Evolutionary conservation across 495 filamentous ascomycete genomes (phyloP).

Genomic region (Penicillium paradoxum): DNA sequence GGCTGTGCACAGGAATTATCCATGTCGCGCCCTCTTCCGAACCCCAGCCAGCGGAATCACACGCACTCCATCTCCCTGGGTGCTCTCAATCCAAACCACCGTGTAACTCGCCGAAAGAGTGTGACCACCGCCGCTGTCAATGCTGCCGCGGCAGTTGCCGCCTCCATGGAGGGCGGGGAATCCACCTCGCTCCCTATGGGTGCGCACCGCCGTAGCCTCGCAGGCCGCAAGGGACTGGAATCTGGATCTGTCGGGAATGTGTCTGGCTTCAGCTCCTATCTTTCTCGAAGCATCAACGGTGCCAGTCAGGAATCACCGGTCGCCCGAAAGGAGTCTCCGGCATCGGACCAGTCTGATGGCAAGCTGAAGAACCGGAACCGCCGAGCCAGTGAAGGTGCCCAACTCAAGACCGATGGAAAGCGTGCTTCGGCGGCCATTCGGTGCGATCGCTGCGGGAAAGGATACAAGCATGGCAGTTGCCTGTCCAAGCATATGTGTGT

Average conservation of each 20-base stretch:
- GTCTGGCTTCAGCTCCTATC: constrained; percentile 37
- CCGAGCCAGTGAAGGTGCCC: constrained; percentile 82
- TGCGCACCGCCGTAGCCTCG: constrained; percentile 44
- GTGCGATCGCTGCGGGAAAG: constrained; percentile 98
- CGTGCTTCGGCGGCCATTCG: constrained; percentile 77
- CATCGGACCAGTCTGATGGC: constrained; percentile 40
- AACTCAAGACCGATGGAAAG: constrained; percentile 71
- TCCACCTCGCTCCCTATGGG: constrained; percentile 31
- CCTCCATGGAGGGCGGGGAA: constrained; percentile 59
- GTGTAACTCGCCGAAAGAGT: constrained; percentile 90
- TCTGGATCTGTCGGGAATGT: constrained; percentile 37
- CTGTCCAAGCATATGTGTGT: constrained; percentile 99
- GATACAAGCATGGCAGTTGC: constrained; percentile 99
- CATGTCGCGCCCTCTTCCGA: constrained; percentile 42
- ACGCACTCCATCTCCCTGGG: constrained; percentile 78
- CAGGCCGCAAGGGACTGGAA: constrained; percentile 43
- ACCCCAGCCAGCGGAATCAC: constrained; percentile 62
- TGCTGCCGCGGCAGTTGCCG: constrained; percentile 69
- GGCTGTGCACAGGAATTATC: constrained; percentile 37
- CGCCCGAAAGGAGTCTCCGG: constrained; percentile 45
- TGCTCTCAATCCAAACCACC: constrained; percentile 73
- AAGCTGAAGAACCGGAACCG: constrained; percentile 67
- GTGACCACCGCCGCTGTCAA: constrained; percentile 73
- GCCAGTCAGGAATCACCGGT: constrained; percentile 47
- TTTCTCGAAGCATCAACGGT: constrained; percentile 48